phyloP scores from a whole-genome alignment of 2,329 filamentous ascomycete species.

The Amylocarpus encephaloides region DNA sequence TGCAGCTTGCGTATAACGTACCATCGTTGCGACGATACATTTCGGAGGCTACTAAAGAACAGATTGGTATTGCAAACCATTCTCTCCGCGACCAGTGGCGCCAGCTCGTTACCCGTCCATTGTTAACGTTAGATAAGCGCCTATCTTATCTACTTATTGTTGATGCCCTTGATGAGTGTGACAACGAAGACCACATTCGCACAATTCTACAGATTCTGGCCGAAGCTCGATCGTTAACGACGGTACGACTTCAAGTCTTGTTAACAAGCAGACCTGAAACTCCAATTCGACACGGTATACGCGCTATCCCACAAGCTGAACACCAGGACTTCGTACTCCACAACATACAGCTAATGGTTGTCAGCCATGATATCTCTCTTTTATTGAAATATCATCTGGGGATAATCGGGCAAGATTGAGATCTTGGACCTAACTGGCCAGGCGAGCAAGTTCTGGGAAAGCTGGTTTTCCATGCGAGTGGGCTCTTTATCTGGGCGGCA shows the following conservation, averaged over 20 bases:
- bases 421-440: no score
- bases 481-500: no score
- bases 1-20: conserved; percentile 7
- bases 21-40: conserved; percentile 4
- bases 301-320: conserved; percentile 5
- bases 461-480: no score
- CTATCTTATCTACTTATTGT: conserved; percentile 26
- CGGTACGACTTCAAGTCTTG: conserved; percentile 21
- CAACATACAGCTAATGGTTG: no score
- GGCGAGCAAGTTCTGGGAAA: no score
- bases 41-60: conserved; percentile 4
- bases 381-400: conserved; percentile 9
- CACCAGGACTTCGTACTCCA: conserved; percentile 23
- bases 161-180: conserved; percentile 31
- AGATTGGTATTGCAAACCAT: conserved; percentile 6
- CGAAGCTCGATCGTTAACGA: conserved; percentile 9
- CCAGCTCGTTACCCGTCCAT: conserved; percentile 37
- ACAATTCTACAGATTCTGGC: conserved; percentile 8
- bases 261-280: conserved; percentile 28
- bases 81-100: conserved; percentile 38
- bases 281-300: conserved; percentile 20
- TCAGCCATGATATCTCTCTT: conserved; percentile 20
- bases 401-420: conserved; percentile 6
- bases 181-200: conserved; percentile 13
- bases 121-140: conserved; percentile 29